A percentile compares a stretch with the other conserved stretches of the same genome.
Conservation (phyloP, 208 protist genomes). For the Histomonas meleagridis region DNA sequence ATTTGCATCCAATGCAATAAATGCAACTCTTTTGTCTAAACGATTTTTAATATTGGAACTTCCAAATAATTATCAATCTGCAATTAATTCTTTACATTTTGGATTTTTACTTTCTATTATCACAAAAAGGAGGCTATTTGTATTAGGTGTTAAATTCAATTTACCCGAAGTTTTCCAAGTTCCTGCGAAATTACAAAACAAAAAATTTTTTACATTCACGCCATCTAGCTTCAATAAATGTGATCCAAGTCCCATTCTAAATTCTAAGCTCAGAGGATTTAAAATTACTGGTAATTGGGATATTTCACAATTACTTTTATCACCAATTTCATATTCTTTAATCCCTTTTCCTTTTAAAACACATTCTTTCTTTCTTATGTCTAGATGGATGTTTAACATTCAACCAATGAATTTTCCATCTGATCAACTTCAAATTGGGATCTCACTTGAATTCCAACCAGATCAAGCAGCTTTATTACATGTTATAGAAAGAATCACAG, state of each 20-base stretch:
- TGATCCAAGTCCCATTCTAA: neutral
- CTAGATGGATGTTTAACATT: neutral
- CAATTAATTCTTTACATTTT: neutral
- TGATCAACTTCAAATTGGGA: neutral
- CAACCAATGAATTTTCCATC: neutral
- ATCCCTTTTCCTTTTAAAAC: neutral
- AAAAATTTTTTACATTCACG: neutral
- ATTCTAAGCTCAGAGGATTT: neutral
- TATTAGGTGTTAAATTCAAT: neutral
- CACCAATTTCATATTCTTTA: neutral
- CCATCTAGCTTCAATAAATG: neutral
- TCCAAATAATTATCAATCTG: too few relatives aligned
- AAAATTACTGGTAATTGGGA: neutral
- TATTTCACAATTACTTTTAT: neutral
- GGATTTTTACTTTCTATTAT: neutral
- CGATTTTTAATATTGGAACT: neutral
- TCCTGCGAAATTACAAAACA: neutral
- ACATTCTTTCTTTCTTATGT: neutral
- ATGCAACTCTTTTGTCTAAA: neutral
- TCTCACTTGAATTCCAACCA: neutral
- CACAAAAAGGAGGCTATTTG: neutral
- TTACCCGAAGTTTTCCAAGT: neutral
- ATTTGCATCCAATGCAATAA: neutral
- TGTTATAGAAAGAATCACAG: neutral
- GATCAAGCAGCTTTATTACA: neutral